Conservation (phyloP, 2,329 filamentous ascomycete species). For the Tolypocladium ophioglossoides region DNA sequence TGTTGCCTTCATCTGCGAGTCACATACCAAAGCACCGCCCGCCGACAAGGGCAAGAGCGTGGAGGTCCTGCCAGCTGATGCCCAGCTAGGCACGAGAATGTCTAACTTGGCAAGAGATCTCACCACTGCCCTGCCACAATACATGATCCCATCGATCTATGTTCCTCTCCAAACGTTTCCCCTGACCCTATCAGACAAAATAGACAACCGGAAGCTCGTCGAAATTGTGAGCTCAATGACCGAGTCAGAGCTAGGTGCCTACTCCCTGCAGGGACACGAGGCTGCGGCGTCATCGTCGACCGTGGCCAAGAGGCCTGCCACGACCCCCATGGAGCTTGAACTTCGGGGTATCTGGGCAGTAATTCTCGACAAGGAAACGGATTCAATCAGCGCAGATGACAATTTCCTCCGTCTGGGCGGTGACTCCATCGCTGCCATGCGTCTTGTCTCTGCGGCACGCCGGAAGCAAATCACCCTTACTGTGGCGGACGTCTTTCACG, state of each 20-base stretch:
- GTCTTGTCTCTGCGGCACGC: conserved; percentile 1
- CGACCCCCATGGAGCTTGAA: not conserved
- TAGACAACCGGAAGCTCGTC: not conserved
- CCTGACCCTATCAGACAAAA: not conserved
- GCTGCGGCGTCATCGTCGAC: not conserved
- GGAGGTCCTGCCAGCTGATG: not conserved
- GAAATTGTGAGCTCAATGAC: not conserved
- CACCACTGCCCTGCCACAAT: not conserved
- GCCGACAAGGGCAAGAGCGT: not conserved
- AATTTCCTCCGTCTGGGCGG: conserved; percentile 15
- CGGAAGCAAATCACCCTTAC: conserved; percentile 5
- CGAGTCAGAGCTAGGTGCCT: not conserved
- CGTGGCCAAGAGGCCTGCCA: not conserved
- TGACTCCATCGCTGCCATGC: conserved; percentile 21
- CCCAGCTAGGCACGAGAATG: not conserved
- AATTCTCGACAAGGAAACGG: conserved; percentile 2
- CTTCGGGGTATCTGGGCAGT: conserved; percentile 8
- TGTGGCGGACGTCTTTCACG: conserved; percentile 9
- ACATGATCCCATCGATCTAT: not conserved
- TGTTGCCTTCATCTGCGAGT: not conserved
- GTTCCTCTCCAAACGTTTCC: not conserved
- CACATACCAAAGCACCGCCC: not conserved
- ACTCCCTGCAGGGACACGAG: conserved; percentile 1
- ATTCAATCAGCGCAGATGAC: conserved; percentile 7
- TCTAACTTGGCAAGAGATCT: not conserved